phyloP scores from a whole-genome alignment of 768 basidiomycete genomes.

The Tephrocybe sp. region DNA sequence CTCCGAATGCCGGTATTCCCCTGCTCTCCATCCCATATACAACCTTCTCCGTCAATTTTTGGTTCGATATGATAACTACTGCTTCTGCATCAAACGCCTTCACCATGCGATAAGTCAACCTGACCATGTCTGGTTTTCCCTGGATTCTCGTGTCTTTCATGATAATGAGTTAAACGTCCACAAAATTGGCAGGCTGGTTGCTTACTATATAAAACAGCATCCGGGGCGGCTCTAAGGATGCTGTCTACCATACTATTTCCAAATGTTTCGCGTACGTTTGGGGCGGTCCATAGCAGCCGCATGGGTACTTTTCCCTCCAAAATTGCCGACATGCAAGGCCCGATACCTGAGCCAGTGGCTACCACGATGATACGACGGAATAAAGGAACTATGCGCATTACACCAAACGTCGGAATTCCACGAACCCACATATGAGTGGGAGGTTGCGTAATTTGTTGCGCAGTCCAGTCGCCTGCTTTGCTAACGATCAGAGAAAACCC shows the following conservation, averaged over 20 bases:
- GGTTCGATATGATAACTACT: constrained; percentile 63
- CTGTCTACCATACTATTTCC: constrained; percentile 59
- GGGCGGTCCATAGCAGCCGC: constrained; percentile 60
- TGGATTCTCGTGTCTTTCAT: constrained; percentile 41
- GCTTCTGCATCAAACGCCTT: constrained; percentile 52
- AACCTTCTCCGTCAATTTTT: constrained; percentile 54
- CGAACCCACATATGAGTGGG: constrained; percentile 59
- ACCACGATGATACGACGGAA: constrained; percentile 59
- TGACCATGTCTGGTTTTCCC: constrained; percentile 52
- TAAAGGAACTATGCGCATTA: constrained; percentile 52
- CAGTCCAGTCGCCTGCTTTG: constrained; percentile 62
- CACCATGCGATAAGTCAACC: constrained; percentile 44
- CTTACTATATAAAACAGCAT: constrained; percentile 56
- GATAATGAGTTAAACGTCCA: constrained; percentile 13
- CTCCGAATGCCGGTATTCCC: constrained; percentile 61
- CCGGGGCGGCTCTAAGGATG: constrained; percentile 45
- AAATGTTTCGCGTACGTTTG: constrained; percentile 60
- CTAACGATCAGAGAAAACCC: constrained; percentile 51
- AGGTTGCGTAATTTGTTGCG: constrained; percentile 50
- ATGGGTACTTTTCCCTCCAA: constrained; percentile 51
- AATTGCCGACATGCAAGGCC: constrained; percentile 58
- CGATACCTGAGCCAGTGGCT: constrained; percentile 60
- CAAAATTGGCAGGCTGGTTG: not conserved
- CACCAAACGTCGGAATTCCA: constrained; percentile 56
- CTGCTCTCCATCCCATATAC: constrained; percentile 62